Base-by-base conservation (phyloP, 106 monocot species). In the Dactylorhiza incarnata region DNA sequence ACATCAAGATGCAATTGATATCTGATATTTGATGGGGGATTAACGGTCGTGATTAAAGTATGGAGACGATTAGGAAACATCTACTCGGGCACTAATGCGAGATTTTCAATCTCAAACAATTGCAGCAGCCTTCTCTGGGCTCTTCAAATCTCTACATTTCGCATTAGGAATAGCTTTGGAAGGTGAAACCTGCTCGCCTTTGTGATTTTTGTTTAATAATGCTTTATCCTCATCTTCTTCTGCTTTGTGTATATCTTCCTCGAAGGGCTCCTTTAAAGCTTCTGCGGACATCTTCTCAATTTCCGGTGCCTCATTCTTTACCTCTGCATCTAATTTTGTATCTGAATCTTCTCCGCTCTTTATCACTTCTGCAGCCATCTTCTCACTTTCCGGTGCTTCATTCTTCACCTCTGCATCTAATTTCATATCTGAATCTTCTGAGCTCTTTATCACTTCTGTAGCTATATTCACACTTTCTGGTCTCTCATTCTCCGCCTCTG, bases 131-230 rank as follows among this genome's bases (percentile, higher is more conserved):
- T 69, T 45, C 45, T 69, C 45, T 46, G 45, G 43, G 45, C 46
- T 69, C 45, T 44, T 43, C 45, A 69, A 46, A 45, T 43, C 69
- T 45, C 6, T 45, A 9, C 6, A 17, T 16, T 69, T 69, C 0
- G 45, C 69, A 46, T 16, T 45, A 4, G 69, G 45, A 44, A 69
- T 46, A 46, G 17, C 45, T 44, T 69, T 19, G 69, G 45, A 69
- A 6, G 69, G 45, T 16, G 69, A 69, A 69, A 69, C 43, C 69
- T 69, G 43, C 7, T 69, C 69, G 45, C 45, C 69, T 69, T 69
- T 69, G 14, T 69, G 14, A 69, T 44, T 69, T 7, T 69, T 45
- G 29, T 46, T 7, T 19, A 46, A 46, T 1, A 69, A 46, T 15
- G 59, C 17, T 4, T 37, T 3, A 13, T 67, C 23, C 5, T 67